These are phyloP conservation scores for Colletotrichum sidae DNA, from an alignment of 2,329 filamentous ascomycete species.

Conservation along the genomic window DNA sequence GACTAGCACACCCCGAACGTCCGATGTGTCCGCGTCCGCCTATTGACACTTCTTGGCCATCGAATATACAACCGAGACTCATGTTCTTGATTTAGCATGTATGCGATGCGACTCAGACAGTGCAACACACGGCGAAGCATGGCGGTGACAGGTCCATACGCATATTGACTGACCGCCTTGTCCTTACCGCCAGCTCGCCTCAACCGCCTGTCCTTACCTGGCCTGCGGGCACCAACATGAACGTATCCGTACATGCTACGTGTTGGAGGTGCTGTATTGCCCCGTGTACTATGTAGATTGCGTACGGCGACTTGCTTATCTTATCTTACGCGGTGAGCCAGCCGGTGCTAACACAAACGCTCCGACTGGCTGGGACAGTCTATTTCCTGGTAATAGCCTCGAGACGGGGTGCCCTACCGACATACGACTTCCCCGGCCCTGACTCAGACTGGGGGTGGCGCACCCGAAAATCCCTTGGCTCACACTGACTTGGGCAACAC, in stretches of 20 bases:
- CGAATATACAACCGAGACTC: neutral
- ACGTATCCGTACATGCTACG: too few relatives aligned
- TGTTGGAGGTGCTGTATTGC: neutral
- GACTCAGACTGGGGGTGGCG: slow-evolving; percentile 36
- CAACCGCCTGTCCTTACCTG: neutral
- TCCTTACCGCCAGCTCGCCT: slow-evolving; percentile 10
- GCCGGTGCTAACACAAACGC: slow-evolving; percentile 11
- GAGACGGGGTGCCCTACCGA: neutral
- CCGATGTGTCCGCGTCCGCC: slow-evolving; percentile 29
- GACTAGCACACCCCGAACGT: slow-evolving; percentile 27
- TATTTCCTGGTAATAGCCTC: slow-evolving; percentile 3
- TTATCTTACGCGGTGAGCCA: neutral
- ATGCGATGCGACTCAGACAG: slow-evolving; percentile 24
- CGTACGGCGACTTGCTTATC: slow-evolving; percentile 5
- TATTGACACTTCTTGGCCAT: slow-evolving; percentile 20
- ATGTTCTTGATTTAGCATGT: too few relatives aligned
- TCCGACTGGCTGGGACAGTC: slow-evolving; percentile 12
- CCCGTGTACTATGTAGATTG: slow-evolving; percentile 7
- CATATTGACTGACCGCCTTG: slow-evolving; percentile 20
- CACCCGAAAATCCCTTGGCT: slow-evolving; percentile 4
- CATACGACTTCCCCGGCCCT: slow-evolving; percentile 24
- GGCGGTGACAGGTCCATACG: slow-evolving; percentile 31
- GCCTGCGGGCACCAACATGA: slow-evolving; percentile 1
- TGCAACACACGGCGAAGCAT: neutral
- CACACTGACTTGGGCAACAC: neutral